Conservation (phyloP, 2,329 filamentous ascomycete species). For the Fusarium sublunatum region DNA sequence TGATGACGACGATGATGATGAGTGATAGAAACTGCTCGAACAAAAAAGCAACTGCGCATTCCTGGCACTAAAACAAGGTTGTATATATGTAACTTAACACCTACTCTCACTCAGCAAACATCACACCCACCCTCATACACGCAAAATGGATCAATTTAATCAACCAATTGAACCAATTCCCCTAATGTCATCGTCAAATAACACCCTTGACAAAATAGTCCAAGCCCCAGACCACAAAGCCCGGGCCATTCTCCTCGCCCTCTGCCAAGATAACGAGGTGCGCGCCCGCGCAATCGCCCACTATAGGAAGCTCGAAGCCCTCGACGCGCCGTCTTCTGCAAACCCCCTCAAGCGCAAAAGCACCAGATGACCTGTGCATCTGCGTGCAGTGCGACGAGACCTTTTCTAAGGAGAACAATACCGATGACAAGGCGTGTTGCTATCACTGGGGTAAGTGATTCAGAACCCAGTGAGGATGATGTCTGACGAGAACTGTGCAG, state of each 20-base stretch:
- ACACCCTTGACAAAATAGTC: background rate
- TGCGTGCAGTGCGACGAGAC: conserved; percentile 24
- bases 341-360: conserved; percentile 29
- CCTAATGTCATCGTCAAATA: background rate
- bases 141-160: background rate
- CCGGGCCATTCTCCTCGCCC: conserved; percentile 24
- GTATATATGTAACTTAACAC: no score
- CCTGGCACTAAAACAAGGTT: no score
- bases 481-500: conserved; percentile 10
- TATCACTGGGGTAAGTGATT: conserved; percentile 33
- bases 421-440: background rate
- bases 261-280: conserved; percentile 17
- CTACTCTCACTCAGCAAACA: no score
- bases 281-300: background rate
- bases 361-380: conserved; percentile 7
- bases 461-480: rapidly evolving
- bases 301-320: conserved; percentile 1
- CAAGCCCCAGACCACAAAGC: conserved; percentile 18
- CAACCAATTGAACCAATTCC: background rate
- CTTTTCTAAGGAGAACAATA: conserved; percentile 7
- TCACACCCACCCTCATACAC: no score
- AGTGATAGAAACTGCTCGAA: background rate
- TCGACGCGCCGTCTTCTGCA: background rate
- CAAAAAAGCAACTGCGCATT: no score
- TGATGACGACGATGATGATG: background rate